phyloP scores from a whole-genome alignment of 805 yeast genomes.

The Sugiyamaella mastotermitis region DNA sequence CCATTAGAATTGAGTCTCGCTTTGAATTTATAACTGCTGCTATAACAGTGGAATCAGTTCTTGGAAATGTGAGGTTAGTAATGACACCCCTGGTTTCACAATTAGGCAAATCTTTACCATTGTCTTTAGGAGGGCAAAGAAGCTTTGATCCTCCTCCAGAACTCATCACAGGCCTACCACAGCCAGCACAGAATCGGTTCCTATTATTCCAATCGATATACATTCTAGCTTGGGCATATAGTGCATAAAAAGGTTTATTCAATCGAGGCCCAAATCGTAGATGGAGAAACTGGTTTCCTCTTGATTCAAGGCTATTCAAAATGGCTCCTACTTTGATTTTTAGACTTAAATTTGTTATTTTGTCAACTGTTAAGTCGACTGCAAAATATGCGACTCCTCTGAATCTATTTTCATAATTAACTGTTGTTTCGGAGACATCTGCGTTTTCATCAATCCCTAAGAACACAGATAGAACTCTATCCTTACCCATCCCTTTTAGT shows the following conservation, averaged over 20 bases:
- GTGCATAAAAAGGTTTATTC: constrained; percentile 38
- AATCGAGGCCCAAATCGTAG: constrained; percentile 4
- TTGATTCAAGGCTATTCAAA: background rate
- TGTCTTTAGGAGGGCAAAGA: constrained; percentile 31
- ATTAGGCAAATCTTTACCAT: constrained; percentile 18
- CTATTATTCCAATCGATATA: constrained; percentile 78
- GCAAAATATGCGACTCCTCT: constrained; percentile 37
- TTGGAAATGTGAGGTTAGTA: constrained; percentile 80
- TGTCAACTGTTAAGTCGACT: constrained; percentile 26
- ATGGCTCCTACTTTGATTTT: background rate
- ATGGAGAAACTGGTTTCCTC: too few species aligned
- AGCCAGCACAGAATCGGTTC: constrained; percentile 77
- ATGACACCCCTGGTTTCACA: constrained; percentile 41
- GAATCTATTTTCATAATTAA: constrained; percentile 21
- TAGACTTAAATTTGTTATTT: constrained; percentile 15
- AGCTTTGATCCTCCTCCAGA: constrained; percentile 38
- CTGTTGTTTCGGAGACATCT: constrained; percentile 10
- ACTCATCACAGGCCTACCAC: constrained; percentile 49
- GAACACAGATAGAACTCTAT: constrained; percentile 34
- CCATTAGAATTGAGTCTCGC: constrained; percentile 62
- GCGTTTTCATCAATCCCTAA: constrained; percentile 41
- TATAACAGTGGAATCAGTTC: constrained; percentile 86
- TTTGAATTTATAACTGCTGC: constrained; percentile 65
- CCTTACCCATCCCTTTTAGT: constrained; percentile 28
- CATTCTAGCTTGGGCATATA: constrained; percentile 78